Base-by-base conservation (phyloP, 1,284 basidiomycete species). In the Apiotrichum gamsii region DNA sequence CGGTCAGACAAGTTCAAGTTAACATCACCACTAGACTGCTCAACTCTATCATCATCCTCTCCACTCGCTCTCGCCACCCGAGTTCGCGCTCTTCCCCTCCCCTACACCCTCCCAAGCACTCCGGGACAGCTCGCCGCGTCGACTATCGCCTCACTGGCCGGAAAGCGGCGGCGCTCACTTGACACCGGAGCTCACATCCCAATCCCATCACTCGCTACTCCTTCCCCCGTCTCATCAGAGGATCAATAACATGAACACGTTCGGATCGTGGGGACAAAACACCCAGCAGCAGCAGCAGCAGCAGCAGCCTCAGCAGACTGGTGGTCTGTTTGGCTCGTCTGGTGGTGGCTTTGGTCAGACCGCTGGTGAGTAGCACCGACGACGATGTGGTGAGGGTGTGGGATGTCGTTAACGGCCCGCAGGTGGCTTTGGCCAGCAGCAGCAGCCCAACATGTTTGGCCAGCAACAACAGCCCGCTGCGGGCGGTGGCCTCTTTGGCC, bases 391-490 rank as follows among this genome's bases (percentile, higher is more conserved):
- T n/a, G n/a, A n/a, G n/a, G n/a, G n/a, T n/a, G n/a, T n/a, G n/a
- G n/a, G n/a, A n/a, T n/a, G n/a, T n/a, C n/a, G n/a, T n/a, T n/a
- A n/a, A n/a, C n/a, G n/a, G n/a, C n/a, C 0, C 14, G 5, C 32
- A 20, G 33, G 23, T 18, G 38, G 32, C 31, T 40, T 46, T 19
- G 45, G 39, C 14, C 51, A 53, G 47, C 50, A 76, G 45, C 74
- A 73, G 32, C 87, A 82, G 83, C 45, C 65, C 81, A 35, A 37
- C 14, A 47, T 41, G 24, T 56, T 58, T 35, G 40, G 49, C n/a
- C 54, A 56, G 45, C 25, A 6, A 6, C 54, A 76, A 43, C 74
- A 73, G 35, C 87, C 87, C 60, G 81, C 84, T 45, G 64, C 82
- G 76, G 45, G 76, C 69, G 47, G 77, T 73, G 48, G 73, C 60